Conservation (phyloP, 345 rosid genomes). For the Sapria himalayana region DNA sequence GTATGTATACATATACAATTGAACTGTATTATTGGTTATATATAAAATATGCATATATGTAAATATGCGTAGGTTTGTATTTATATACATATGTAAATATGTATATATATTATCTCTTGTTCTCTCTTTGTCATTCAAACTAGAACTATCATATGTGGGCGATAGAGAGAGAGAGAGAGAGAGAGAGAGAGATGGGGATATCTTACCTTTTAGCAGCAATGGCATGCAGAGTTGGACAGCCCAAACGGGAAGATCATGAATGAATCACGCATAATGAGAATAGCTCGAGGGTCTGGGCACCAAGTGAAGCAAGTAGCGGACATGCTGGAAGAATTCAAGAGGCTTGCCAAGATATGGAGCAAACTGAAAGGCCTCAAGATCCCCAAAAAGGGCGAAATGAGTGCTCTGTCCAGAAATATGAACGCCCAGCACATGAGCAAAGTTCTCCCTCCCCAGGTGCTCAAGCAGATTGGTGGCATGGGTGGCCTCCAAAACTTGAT, state of each 20-base stretch:
- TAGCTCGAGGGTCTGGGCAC: slow-evolving; percentile 70
- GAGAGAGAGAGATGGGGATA: too few relatives aligned
- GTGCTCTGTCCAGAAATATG: slow-evolving; percentile 61
- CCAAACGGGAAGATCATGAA: slow-evolving; percentile 58
- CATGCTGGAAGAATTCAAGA: slow-evolving; percentile 79
- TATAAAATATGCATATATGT: too few relatives aligned
- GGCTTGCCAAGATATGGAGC: slow-evolving; percentile 64
- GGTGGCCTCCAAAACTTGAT: slow-evolving; percentile 72
- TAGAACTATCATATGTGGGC: too few relatives aligned
- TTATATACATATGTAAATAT: too few relatives aligned
- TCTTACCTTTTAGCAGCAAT: too few relatives aligned
- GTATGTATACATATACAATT: too few relatives aligned
- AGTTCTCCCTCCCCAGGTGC: slow-evolving; percentile 63
- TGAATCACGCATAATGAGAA: slow-evolving; percentile 55
- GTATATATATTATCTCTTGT: too few relatives aligned
- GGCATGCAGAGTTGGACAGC: slow-evolving; percentile 73
- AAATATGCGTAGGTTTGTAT: too few relatives aligned
- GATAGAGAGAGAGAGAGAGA: too few relatives aligned
- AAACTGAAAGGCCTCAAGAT: slow-evolving; percentile 81
- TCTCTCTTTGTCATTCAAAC: too few relatives aligned
- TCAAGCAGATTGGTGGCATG: slow-evolving; percentile 79
- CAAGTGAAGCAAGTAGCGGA: slow-evolving; percentile 62
- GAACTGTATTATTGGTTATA: too few relatives aligned
- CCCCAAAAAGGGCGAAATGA: slow-evolving; percentile 73
- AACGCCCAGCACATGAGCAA: slow-evolving; percentile 80